Conservation (phyloP, 1,284 basidiomycete species). For the Fomes fomentarius region DNA sequence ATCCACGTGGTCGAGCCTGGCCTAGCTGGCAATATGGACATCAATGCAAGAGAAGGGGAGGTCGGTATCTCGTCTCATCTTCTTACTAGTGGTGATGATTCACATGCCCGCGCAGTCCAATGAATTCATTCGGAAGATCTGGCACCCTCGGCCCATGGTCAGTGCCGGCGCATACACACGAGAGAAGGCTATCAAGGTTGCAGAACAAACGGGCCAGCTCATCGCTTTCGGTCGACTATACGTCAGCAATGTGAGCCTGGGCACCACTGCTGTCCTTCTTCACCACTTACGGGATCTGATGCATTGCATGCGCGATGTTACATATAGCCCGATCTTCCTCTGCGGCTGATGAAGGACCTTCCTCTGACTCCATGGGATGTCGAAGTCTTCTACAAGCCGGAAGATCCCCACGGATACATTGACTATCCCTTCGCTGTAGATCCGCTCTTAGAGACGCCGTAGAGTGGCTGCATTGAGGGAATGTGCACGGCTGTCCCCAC, state of each 20-base stretch:
- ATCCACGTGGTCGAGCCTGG: slow-evolving; percentile 52
- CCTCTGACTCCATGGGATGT: slow-evolving; percentile 6
- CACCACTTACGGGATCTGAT: slow-evolving; percentile 30
- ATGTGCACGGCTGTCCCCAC: too few relatives aligned
- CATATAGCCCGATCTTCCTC: slow-evolving; percentile 25
- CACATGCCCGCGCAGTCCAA: slow-evolving; percentile 24
- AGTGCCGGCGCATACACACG: slow-evolving; percentile 39
- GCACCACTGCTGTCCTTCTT: slow-evolving; percentile 21
- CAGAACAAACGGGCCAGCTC: slow-evolving; percentile 38
- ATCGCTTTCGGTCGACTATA: slow-evolving; percentile 53
- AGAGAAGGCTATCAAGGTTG: slow-evolving; percentile 27
- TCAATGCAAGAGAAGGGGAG: not conserved
- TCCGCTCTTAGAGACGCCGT: too few relatives aligned
- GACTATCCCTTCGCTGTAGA: slow-evolving; percentile 3
- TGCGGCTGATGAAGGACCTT: slow-evolving; percentile 11
- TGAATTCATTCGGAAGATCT: slow-evolving; percentile 34
- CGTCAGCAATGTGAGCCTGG: slow-evolving; percentile 40
- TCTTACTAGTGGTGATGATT: not conserved
- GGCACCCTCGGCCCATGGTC: slow-evolving; percentile 34
- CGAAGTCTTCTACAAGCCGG: slow-evolving; percentile 16
- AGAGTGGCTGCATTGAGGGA: too few relatives aligned
- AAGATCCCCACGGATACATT: slow-evolving; percentile 28
- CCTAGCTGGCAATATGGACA: slow-evolving; percentile 22
- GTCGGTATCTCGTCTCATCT: not conserved
- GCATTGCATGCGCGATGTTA: not conserved